A percentile compares a stretch with the other conserved stretches of the same genome.
phyloP scores from a whole-genome alignment of 1,284 basidiomycete genomes.

The Crucibulum cyathiforme region DNA sequence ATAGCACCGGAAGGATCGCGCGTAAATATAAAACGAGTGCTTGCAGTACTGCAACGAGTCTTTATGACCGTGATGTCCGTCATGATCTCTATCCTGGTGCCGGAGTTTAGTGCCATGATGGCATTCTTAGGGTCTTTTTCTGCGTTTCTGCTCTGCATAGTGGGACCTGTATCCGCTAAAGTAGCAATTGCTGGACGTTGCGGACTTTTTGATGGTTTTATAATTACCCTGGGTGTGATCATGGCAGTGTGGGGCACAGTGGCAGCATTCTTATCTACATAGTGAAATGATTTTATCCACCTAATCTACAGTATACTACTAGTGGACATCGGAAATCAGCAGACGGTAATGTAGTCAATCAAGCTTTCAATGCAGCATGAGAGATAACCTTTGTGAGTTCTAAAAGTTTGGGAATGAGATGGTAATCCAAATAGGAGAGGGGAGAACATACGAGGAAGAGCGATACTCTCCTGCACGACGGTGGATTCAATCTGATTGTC shows the following conservation, averaged over 20 bases:
- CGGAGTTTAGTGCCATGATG: slow-evolving; percentile 90
- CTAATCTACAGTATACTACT: background rate
- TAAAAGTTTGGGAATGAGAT: slow-evolving; percentile 37
- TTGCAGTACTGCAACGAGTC: slow-evolving; percentile 65
- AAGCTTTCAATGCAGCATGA: slow-evolving; percentile 57
- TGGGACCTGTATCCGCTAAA: slow-evolving; percentile 77
- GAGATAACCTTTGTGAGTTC: slow-evolving; percentile 87
- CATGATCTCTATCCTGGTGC: slow-evolving; percentile 77
- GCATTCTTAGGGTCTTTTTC: slow-evolving; percentile 89
- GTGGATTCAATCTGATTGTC: slow-evolving; percentile 95
- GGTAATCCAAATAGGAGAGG: background rate
- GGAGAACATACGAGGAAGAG: slow-evolving; percentile 78
- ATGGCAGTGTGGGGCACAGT: slow-evolving; percentile 85
- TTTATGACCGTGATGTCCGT: slow-evolving; percentile 67
- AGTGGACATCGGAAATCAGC: background rate
- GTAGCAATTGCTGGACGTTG: slow-evolving; percentile 60
- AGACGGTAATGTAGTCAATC: slow-evolving; percentile 3
- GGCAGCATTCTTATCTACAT: slow-evolving; percentile 62
- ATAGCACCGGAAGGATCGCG: slow-evolving; percentile 29
- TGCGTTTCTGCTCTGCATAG: slow-evolving; percentile 84
- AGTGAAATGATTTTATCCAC: background rate
- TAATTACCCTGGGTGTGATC: slow-evolving; percentile 61
- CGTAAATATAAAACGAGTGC: slow-evolving; percentile 45
- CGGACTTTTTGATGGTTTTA: slow-evolving; percentile 54
- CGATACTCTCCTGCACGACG: slow-evolving; percentile 91